Evolutionary conservation across 2,329 filamentous ascomycete species (phyloP), one percentile per base, ranked within the genome.

Genomic region (Claviceps monticola): DNA sequence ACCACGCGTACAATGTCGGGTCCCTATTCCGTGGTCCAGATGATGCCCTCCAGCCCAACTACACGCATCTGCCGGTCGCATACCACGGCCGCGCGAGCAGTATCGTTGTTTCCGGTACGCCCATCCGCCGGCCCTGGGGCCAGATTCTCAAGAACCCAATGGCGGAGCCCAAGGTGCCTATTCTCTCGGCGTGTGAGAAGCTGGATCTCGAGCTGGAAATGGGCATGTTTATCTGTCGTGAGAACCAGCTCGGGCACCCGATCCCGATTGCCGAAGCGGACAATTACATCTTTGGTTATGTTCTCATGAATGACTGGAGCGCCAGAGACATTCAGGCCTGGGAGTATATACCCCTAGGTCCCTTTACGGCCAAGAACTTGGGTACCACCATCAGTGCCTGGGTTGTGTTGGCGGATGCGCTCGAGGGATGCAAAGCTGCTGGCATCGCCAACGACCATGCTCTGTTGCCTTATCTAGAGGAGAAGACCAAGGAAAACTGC

Each of bases 131-230:
- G 21, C 87, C 87, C 0, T 79, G 82, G 56, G 87, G 87, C 1
- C 87, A 91, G 64, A 82, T 88, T 52, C 66, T 89, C 13, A 57
- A 56, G 13, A 64, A 67, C 19, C 63, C 67, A 39, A 77, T 56
- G 70, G 78, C 56, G 0, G 58, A 60, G 79, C 81, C 65, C 62
- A 74, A 53, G 80, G 72, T 74, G 1, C 69, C 69, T 3, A 80
- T 84, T 53, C 74, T 78, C 2, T 73, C 79, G 0, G 82, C 79
- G 57, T 78, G 76, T 57, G 77, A 64, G 55, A 63, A 76, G 61
- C 72, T 93, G 0, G 87, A 93, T 59, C 79, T 89, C 45, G 87
- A 93, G 65, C 72, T 93, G 3, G 87, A 93, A 63, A 70, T 93
- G 37, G 87, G 84, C 4, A 84, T 82, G 53, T 89, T 90, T 59